A percentile compares a stretch with the other conserved stretches of the same genome.
phyloP scores from a whole-genome alignment of 2,329 filamentous ascomycete genomes.

The Alternaria longipes region DNA sequence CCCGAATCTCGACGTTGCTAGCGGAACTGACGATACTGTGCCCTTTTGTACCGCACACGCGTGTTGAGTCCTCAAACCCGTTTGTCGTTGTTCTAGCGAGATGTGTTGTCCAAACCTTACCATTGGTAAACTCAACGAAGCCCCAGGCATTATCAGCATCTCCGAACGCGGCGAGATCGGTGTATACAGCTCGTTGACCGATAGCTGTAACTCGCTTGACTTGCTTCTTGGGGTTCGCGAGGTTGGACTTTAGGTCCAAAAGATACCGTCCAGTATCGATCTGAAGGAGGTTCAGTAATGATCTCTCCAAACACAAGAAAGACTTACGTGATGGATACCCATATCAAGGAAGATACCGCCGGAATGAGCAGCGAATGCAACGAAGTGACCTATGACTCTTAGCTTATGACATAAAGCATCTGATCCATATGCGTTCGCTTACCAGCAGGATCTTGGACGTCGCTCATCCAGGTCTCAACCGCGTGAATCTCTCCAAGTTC shows the following conservation, averaged over 20 bases:
- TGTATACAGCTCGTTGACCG: constrained; percentile 13
- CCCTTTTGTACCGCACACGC: not conserved
- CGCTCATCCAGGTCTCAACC: constrained; percentile 9
- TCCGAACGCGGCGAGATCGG: constrained; percentile 8
- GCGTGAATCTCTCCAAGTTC: constrained; percentile 12
- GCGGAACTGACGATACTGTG: constrained; percentile 4
- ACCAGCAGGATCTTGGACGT: constrained; percentile 10
- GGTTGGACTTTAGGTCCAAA: constrained; percentile 6
- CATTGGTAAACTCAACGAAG: constrained; percentile 17
- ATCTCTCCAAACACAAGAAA: no score
- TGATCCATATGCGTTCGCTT: not conserved
- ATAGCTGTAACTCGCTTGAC: constrained; percentile 16
- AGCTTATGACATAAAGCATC: not conserved
- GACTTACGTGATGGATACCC: not conserved
- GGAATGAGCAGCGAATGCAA: not conserved
- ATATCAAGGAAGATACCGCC: not conserved
- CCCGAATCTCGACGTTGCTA: constrained; percentile 16
- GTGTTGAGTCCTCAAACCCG: not conserved
- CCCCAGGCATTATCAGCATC: constrained; percentile 17
- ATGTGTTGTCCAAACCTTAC: constrained; percentile 14
- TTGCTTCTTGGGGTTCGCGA: constrained; percentile 13
- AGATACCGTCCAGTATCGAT: constrained; percentile 12
- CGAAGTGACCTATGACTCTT: not conserved
- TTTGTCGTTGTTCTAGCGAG: constrained; percentile 1
- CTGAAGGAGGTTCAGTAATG: not conserved